Conservation (phyloP, 495 filamentous ascomycete genomes). For the Tuber microsphaerosporum region DNA sequence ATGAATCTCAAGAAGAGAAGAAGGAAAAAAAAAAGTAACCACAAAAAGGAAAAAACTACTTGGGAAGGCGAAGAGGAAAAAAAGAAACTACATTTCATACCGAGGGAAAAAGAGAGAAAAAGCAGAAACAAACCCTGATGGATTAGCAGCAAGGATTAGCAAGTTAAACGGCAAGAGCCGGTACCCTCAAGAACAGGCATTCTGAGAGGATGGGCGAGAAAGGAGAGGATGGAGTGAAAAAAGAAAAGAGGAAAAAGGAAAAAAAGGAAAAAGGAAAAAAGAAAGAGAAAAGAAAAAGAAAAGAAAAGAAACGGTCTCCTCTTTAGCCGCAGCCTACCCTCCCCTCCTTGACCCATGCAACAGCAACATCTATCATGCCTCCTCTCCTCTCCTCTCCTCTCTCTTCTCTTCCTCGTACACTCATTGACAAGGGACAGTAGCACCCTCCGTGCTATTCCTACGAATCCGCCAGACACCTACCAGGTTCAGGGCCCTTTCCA, state of each 20-base stretch:
- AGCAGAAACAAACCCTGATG: background rate
- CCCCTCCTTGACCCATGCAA: slow-evolving; percentile 1
- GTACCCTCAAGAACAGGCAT: background rate
- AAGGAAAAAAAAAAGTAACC: background rate
- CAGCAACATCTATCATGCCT: background rate
- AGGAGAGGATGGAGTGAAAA: background rate
- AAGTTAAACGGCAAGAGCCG: background rate
- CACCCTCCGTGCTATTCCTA: background rate
- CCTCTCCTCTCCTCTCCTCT: background rate
- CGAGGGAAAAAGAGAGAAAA: background rate
- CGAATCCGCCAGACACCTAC: background rate
- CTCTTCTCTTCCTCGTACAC: background rate
- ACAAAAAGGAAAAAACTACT: background rate
- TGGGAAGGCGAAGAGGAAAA: background rate
- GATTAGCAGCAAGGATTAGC: background rate
- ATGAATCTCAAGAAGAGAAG: background rate
- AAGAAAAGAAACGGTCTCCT: background rate
- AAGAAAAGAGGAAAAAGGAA: background rate
- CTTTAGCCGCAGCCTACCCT: background rate
- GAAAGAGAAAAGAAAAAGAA: background rate
- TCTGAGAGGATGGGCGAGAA: background rate
- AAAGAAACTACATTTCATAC: background rate
- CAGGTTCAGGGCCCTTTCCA: background rate
- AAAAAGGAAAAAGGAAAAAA: background rate
- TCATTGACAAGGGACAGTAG: background rate